Conservation (phyloP, 75 land plant genomes). For the Isoetes taiwanensis region DNA sequence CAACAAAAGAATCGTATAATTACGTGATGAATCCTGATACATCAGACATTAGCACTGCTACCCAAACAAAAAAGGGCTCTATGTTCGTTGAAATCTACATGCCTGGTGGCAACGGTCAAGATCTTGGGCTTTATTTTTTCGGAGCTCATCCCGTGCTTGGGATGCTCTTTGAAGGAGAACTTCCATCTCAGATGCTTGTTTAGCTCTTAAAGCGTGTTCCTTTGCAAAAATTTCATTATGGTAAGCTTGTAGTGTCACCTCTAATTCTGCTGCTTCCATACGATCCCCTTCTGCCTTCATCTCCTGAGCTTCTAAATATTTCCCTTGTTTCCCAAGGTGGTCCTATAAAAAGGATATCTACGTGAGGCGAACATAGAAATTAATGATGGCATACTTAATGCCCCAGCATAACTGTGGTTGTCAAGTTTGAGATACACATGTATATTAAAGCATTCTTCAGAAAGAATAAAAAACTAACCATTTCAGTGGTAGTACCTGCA, state of each 20-base stretch:
- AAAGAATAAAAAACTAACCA: too few species aligned
- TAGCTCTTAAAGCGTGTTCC: constrained; percentile 25
- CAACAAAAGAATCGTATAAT: not conserved
- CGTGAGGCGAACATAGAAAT: not conserved
- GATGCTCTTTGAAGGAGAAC: constrained; percentile 32
- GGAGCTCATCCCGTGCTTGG: constrained; percentile 33
- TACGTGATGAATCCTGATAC: too few species aligned
- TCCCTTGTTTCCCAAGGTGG: constrained; percentile 27
- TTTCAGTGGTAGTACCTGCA: too few species aligned
- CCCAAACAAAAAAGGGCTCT: not conserved
- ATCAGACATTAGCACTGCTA: too few species aligned
- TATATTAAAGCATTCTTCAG: not conserved
- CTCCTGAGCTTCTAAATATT: constrained; percentile 29
- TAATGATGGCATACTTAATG: not conserved
- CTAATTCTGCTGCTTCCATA: constrained; percentile 27
- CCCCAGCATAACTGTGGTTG: not conserved
- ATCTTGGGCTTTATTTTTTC: constrained; percentile 19
- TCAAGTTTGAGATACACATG: not conserved
- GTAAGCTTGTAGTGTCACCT: constrained; percentile 25
- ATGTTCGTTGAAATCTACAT: not conserved
- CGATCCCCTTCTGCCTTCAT: constrained; percentile 24
- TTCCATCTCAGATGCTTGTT: constrained; percentile 27
- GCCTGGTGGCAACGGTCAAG: constrained; percentile 30
- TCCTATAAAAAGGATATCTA: constrained; percentile 10
- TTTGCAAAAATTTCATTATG: constrained; percentile 19